A percentile compares a stretch with the other conserved stretches of the same genome.
These are phyloP conservation scores for Peronospora belbahrii DNA, from an alignment of 352 stramenopile genomes.

Conservation along the genomic window DNA sequence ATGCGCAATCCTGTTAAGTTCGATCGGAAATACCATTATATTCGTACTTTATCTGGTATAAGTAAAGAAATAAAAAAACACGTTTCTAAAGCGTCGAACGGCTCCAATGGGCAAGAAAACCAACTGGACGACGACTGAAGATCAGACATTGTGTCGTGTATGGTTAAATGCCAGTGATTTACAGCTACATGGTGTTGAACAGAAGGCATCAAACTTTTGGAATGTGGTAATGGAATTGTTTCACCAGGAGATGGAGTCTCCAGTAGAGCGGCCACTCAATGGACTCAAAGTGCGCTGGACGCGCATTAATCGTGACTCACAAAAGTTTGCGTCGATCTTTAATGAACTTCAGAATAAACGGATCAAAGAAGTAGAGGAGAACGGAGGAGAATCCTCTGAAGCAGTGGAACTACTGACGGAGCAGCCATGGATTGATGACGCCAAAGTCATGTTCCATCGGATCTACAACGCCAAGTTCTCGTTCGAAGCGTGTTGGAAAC, in stretches of 20 bases:
- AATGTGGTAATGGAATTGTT: constrained; percentile 54
- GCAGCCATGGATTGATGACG: constrained; percentile 47
- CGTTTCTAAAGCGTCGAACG: constrained; percentile 41
- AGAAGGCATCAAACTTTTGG: constrained; percentile 64
- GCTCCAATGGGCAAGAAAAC: constrained; percentile 70
- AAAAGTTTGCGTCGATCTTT: constrained; percentile 55
- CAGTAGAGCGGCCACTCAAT: constrained; percentile 54
- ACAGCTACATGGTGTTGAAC: constrained; percentile 28
- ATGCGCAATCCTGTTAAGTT: not conserved
- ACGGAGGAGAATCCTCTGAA: not conserved
- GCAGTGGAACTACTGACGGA: constrained; percentile 21
- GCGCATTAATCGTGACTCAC: constrained; percentile 71
- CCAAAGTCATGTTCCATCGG: constrained; percentile 41
- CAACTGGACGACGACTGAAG: constrained; percentile 58
- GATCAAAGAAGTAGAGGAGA: constrained; percentile 10
- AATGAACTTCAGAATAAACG: constrained; percentile 32
- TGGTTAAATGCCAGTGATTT: constrained; percentile 58
- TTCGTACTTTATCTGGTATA: too few relatives aligned
- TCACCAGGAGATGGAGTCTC: constrained; percentile 49
- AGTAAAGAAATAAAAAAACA: too few relatives aligned
- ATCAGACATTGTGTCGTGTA: constrained; percentile 59
- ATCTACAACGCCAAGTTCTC: constrained; percentile 50
- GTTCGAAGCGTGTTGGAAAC: constrained; percentile 63
- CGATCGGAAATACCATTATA: constrained; percentile 1
- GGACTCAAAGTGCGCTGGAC: constrained; percentile 78